Conservation (phyloP, 129 eudicot genomes). For the Calendula officinalis region DNA sequence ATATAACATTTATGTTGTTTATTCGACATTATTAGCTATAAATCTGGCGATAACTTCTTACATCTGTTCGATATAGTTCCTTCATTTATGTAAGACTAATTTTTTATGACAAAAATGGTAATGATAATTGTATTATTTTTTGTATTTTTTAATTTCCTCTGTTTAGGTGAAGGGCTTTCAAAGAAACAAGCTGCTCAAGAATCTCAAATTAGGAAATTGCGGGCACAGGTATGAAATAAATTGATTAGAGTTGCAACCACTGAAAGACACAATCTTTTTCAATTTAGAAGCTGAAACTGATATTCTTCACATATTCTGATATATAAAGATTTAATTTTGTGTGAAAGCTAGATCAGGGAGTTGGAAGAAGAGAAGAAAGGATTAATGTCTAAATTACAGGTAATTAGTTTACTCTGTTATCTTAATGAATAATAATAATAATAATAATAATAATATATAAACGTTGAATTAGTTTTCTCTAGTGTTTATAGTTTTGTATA, state of each 20-base stretch:
- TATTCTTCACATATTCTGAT: conserved; percentile 20
- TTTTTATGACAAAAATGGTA: background rate
- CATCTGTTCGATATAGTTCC: background rate
- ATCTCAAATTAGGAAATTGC: conserved; percentile 76
- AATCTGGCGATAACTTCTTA: background rate
- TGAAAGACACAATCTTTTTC: conserved; percentile 7
- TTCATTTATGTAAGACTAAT: background rate
- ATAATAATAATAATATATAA: background rate
- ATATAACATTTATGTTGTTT: background rate
- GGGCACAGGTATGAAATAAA: conserved; percentile 71
- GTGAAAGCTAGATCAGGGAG: conserved; percentile 91
- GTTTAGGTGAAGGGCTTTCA: conserved; percentile 85
- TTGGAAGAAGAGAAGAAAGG: conserved; percentile 97
- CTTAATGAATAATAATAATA: background rate
- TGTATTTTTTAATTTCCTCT: background rate
- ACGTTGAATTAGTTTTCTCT: background rate
- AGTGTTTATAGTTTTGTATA: conserved; percentile 12
- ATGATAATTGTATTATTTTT: background rate
- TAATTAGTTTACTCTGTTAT: conserved; percentile 32
- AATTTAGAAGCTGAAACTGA: conserved; percentile 11
- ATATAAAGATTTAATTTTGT: conserved; percentile 11
- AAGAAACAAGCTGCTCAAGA: conserved; percentile 99
- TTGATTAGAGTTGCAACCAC: background rate
- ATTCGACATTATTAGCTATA: background rate
- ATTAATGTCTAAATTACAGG: conserved; percentile 81